Percentiles rank a stretch among this genome's conserved stretches.
phyloP scores from a whole-genome alignment of 768 basidiomycete genomes.

The Ephemerocybe angulata region DNA sequence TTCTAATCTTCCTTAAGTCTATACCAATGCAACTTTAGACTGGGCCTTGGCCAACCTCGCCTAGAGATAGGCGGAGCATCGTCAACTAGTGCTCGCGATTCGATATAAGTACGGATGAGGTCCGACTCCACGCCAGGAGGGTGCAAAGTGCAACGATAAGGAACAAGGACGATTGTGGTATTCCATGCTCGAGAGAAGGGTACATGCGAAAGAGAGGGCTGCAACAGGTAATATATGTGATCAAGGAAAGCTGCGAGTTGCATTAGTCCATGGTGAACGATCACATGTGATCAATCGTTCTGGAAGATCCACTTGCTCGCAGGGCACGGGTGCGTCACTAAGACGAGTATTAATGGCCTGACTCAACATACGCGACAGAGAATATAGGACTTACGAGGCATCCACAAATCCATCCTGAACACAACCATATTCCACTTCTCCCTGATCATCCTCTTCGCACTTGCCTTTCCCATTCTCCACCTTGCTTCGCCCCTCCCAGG shows the following conservation, averaged over 20 bases:
- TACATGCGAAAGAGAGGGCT: background rate
- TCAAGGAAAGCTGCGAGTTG: too few species aligned
- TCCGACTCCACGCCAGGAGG: too few species aligned
- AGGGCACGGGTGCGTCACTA: conserved; percentile 7
- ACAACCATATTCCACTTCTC: conserved; percentile 10
- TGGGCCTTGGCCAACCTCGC: too few species aligned
- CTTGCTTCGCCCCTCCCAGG: conserved; percentile 4
- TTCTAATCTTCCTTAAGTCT: too few species aligned
- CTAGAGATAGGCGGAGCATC: too few species aligned
- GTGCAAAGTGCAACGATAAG: too few species aligned
- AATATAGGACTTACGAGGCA: background rate
- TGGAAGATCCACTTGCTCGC: conserved; percentile 2
- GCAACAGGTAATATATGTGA: background rate
- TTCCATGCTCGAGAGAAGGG: too few species aligned
- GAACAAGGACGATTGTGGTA: too few species aligned
- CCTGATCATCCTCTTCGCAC: conserved; percentile 5
- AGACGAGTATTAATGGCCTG: background rate
- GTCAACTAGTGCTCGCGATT: background rate
- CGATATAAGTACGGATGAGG: background rate
- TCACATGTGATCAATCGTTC: background rate
- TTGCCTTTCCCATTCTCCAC: conserved; percentile 11
- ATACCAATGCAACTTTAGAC: too few species aligned
- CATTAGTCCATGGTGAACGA: background rate
- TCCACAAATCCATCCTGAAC: conserved; percentile 11
- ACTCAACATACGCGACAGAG: background rate